A percentile compares a stretch with the other conserved stretches of the same genome.
These are phyloP conservation scores for Bipolaris zeicola DNA, from an alignment of 2,329 filamentous ascomycete species.

Conservation along the genomic window DNA sequence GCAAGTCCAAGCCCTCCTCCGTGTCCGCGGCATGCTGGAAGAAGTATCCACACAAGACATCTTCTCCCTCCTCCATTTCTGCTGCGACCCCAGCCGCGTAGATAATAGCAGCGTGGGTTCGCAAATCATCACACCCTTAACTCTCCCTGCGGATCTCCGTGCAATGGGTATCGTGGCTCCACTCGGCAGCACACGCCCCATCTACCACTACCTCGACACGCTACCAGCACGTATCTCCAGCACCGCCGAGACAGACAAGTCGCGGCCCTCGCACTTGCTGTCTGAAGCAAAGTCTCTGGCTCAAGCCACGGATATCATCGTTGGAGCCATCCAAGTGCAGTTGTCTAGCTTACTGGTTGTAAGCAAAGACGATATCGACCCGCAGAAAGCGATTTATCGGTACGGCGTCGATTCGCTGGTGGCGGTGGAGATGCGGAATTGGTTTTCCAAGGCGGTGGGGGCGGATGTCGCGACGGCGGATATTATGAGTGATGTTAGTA, in stretches of 20 bases:
- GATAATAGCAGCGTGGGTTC: constrained; percentile 4
- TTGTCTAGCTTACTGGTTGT: constrained; percentile 19
- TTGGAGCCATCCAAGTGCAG: constrained; percentile 18
- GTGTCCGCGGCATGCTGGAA: constrained; percentile 15
- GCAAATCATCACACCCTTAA: constrained; percentile 27
- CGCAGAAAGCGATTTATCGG: constrained; percentile 24
- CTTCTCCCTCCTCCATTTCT: constrained; percentile 24
- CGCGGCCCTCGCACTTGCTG: constrained; percentile 9
- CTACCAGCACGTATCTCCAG: constrained; percentile 13
- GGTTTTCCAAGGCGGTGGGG: constrained; percentile 21
- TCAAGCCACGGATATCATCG: constrained; percentile 17
- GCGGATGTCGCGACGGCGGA: constrained; percentile 18
- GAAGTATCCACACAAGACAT: constrained; percentile 26
- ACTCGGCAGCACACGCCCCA: constrained; percentile 19
- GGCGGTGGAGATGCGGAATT: constrained; percentile 33
- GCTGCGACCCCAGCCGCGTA: constrained; percentile 19
- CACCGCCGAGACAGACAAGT: constrained; percentile 2
- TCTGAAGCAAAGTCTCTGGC: constrained; percentile 10
- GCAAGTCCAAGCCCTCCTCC: constrained; percentile 16
- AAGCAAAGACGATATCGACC: constrained; percentile 29
- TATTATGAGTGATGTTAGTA: constrained; percentile 19
- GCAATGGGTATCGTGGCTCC: constrained; percentile 22
- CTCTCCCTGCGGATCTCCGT: constrained; percentile 22
- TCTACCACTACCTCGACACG: constrained; percentile 16
- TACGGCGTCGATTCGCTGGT: constrained; percentile 38